Conservation (phyloP, 495 filamentous ascomycete genomes). For the Umbilicaria muhlenbergii region DNA sequence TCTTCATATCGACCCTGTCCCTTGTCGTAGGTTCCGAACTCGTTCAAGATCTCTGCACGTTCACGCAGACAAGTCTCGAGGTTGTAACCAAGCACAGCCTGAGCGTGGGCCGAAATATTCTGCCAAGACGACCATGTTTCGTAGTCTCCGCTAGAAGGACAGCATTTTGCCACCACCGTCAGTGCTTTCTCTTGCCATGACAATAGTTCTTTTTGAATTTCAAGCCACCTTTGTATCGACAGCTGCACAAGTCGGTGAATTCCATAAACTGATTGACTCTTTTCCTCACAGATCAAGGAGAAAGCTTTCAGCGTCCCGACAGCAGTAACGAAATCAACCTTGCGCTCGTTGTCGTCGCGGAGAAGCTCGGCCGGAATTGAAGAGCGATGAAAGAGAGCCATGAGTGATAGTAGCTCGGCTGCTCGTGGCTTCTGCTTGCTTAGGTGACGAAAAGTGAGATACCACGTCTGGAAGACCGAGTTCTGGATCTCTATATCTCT, state of each 20-base stretch:
- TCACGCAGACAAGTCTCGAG: not conserved
- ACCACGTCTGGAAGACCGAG: conserved; percentile 28
- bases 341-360: not conserved
- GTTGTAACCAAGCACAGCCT: conserved; percentile 4
- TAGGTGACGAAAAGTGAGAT: conserved; percentile 32
- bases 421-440: conserved; percentile 13
- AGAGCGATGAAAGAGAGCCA: conserved; percentile 28
- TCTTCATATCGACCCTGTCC: conserved; percentile 4
- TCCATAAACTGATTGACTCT: conserved; percentile 4
- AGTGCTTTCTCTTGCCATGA: conserved; percentile 7
- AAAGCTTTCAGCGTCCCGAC: conserved; percentile 13
- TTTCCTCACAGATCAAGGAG: conserved; percentile 12
- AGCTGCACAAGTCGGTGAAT: conserved; percentile 15
- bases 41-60: conserved; percentile 7
- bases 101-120: conserved; percentile 3
- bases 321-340: conserved; percentile 8
- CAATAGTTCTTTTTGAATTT: not conserved
- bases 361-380: conserved; percentile 20
- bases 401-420: conserved; percentile 23
- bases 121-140: conserved; percentile 4
- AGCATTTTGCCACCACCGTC: conserved; percentile 1
- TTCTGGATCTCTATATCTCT: conserved; percentile 17
- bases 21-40: conserved; percentile 5
- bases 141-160: not conserved
- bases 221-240: conserved; percentile 13